phyloP scores from a whole-genome alignment of 345 rosid species.

The Populus euphratica region DNA sequence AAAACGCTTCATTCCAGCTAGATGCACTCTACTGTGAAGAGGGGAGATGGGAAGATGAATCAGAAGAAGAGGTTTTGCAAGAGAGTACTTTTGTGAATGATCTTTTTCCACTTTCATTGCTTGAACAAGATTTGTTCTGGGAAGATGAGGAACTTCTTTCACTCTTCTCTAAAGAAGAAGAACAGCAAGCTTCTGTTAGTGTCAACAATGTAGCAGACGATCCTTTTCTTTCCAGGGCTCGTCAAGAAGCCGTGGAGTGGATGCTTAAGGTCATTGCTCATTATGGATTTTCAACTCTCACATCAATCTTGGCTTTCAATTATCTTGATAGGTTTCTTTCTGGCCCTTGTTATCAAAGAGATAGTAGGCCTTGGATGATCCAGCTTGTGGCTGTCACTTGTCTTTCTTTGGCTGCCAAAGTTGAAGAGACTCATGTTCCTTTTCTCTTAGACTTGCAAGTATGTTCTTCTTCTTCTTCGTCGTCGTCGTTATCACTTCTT shows the following conservation, averaged over 20 bases:
- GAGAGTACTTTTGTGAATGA: neutral
- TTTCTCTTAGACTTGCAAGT: constrained; percentile 35
- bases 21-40: constrained; percentile 32
- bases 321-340: constrained; percentile 29
- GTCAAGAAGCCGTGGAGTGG: constrained; percentile 28
- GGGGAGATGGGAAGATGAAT: constrained; percentile 23
- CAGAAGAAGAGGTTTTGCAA: constrained; percentile 7
- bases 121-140: constrained; percentile 69
- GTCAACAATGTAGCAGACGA: constrained; percentile 8
- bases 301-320: constrained; percentile 23
- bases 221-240: constrained; percentile 7
- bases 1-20: constrained; percentile 8
- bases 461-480: neutral
- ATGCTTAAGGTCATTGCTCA: constrained; percentile 20
- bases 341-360: constrained; percentile 10
- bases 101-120: constrained; percentile 34
- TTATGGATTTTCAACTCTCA: constrained; percentile 27
- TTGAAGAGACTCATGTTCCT: constrained; percentile 31
- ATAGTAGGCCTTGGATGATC: constrained; percentile 33
- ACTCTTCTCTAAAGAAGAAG: constrained; percentile 59
- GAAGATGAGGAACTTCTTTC: constrained; percentile 71
- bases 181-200: constrained; percentile 17
- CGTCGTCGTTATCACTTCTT: neutral
- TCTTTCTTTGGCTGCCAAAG: constrained; percentile 38
- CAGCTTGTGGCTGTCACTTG: constrained; percentile 34